Base-by-base conservation (phyloP, 176 grass and related monocot genomes). In the Miscanthus lutarioriparius region DNA sequence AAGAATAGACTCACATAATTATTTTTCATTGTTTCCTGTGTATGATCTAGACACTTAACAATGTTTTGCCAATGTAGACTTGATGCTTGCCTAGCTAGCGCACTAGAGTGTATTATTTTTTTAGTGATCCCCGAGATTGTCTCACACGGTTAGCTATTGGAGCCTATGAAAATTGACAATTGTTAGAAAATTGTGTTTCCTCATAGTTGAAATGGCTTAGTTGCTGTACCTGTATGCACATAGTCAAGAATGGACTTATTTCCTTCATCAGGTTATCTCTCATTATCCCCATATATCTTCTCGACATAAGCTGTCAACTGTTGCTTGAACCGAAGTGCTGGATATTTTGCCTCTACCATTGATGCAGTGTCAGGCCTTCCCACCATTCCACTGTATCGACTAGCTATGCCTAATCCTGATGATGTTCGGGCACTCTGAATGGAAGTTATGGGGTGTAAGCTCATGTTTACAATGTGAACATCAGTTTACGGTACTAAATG, bases 251-350 rank as follows among this genome's bases (percentile, higher is more conserved):
- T 33, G 89, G 85, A 76, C 82, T 83, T 77, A 95, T 97, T 84
- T 97, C 95, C 76, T 92, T 97, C 82, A 95, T 97, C 51, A 97
- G 75, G 78, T 86, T 92, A 72, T 97, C 92, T 88, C 92, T 83
- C 19, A 95, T 93, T 86, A 93, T 90, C 23, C 87, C 95, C 30
- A 80, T 95, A 95, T 72, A 98, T 98, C 74, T 98, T 98, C 92
- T 98, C 95, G 9, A 95, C 91, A 67, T 89, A 98, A 32, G 95
- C 92, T 68, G 92, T 95, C 82, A 98, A 80, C n/a, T 92, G 92
- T 80, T 98, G 95, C 70, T 98, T 98, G 82, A 98, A 98, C 83
- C 92, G 80, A 59, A 98, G 67, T 12, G 92, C 92, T 80, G 95
- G 92, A 75, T 98, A 98, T 64, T 98, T 98, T 49, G 95, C 92